These are phyloP conservation scores for Fragaria nilgerrensis DNA, from an alignment of 306 rosid genomes.

Conservation along the genomic window DNA sequence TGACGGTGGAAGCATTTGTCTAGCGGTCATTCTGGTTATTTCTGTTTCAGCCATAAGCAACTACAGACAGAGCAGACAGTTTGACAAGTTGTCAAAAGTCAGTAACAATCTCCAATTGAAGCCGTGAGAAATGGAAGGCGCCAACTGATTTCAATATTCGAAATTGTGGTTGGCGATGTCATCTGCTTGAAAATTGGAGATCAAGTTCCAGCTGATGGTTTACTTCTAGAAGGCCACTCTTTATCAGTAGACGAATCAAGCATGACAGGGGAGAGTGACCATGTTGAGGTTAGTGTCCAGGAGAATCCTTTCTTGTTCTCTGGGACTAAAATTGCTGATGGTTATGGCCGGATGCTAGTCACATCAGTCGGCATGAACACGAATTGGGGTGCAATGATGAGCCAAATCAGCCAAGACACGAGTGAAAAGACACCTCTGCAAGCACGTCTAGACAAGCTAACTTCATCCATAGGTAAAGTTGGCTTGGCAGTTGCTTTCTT, in stretches of 20 bases:
- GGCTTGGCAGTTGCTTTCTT: constrained; percentile 43
- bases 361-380: constrained; percentile 51
- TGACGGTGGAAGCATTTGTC: constrained; percentile 35
- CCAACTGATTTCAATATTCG: constrained; percentile 34
- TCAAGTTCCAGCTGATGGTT: constrained; percentile 53
- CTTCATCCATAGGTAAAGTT: constrained; percentile 39
- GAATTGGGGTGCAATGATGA: constrained; percentile 51
- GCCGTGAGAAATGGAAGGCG: constrained; percentile 34
- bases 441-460: constrained; percentile 38
- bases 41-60: constrained; percentile 34
- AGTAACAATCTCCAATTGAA: constrained; percentile 37
- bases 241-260: constrained; percentile 48
- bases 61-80: constrained; percentile 37
- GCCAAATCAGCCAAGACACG: constrained; percentile 28
- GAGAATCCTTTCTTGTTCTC: constrained; percentile 37
- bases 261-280: constrained; percentile 55
- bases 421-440: constrained; percentile 42
- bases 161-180: constrained; percentile 44
- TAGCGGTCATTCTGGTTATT: constrained; percentile 35
- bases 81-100: constrained; percentile 35
- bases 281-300: constrained; percentile 21
- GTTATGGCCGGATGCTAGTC: constrained; percentile 41
- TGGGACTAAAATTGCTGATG: constrained; percentile 47
- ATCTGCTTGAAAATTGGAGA: constrained; percentile 45
- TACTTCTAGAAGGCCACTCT: constrained; percentile 38